phyloP scores from a whole-genome alignment of 441 rosid genomes.

The Sinapis alba region DNA sequence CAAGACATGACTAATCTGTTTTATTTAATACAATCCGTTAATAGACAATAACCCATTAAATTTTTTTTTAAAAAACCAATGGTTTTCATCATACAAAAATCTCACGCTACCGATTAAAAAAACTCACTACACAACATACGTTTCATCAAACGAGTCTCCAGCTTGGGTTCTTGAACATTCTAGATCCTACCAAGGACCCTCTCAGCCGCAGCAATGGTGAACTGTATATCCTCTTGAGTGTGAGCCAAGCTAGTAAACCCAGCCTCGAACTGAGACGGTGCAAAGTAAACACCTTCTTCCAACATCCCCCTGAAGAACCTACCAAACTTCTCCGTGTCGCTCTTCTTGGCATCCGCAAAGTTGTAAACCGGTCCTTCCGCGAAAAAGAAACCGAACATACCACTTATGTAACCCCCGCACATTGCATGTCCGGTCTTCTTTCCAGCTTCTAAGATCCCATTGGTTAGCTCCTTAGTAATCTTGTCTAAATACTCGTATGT shows the following conservation, averaged over 20 bases:
- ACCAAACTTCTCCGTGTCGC: conserved; percentile 76
- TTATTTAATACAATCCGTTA: no score
- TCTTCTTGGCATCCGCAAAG: conserved; percentile 80
- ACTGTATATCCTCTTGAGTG: conserved; percentile 64
- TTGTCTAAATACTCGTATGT: conserved; percentile 76
- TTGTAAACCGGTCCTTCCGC: conserved; percentile 80
- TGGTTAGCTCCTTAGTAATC: conserved; percentile 65
- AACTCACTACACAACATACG: no score
- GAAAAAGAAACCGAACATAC: conserved; percentile 97
- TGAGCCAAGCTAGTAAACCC: conserved; percentile 95
- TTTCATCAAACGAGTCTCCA: background rate
- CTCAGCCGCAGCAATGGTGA: conserved; percentile 79
- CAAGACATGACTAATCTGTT: no score
- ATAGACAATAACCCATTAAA: no score
- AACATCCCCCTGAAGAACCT: conserved; percentile 78
- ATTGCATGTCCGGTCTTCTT: conserved; percentile 88
- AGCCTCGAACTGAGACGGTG: conserved; percentile 91
- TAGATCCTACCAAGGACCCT: conserved; percentile 68
- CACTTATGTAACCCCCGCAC: conserved; percentile 75
- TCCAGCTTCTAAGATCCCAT: conserved; percentile 78
- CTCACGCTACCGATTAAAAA: no score
- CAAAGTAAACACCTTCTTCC: conserved; percentile 88
- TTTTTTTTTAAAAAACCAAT: no score
- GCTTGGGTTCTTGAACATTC: conserved; percentile 23
- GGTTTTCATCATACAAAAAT: no score